Evolutionary conservation across 139 green algal genomes (phyloP), one percentile per base, ranked within the genome.

Genomic region (Chlorella sp.): DNA sequence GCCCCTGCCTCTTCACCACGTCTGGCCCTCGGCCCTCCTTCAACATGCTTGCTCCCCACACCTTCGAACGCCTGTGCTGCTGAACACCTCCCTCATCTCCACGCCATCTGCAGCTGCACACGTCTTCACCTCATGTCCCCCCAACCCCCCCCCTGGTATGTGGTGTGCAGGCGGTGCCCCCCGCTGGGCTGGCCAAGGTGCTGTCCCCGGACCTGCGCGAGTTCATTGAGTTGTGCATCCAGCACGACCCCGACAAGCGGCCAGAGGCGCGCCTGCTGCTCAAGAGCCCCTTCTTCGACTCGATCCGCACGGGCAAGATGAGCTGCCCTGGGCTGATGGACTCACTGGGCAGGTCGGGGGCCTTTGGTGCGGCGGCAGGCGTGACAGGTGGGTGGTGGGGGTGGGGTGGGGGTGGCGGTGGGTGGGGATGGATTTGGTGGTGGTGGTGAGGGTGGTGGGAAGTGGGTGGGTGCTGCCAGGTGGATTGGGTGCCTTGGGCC

Each of bases 171-270:
- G 95, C 95, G 2, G 82, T 96, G 27, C 85, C 87, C 30, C 95
- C 95, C 0, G 86, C 77, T 4, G 88, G 84, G 3, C 70, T 98
- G 63, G 77, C 93, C 22, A 89, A 90, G 67, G 87, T 98, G 59
- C 74, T 90, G 35, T 84, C 83, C 30, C 51, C 69, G 33, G 91
- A 96, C 74, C 81, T 97, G 42, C 82, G 83, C 0, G 83, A 93
- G n/a, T 95, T 99, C 74, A 93, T 99, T 61, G 77, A 86, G 67
- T 76, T 93, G 50, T 98, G 95, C 82, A 93, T 99, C 35, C 59
- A 42, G 2, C 74, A 86, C 49, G 75, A 90, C 42, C 74, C 82
- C 0, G 76, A 88, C 20, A 49, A 80, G n/a, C 85, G 95, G 0
- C 93, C 92, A 5, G 89, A 90, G 31, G 88, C 93, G 1, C 82